A percentile compares a stretch with the other conserved stretches of the same genome.
phyloP scores from a whole-genome alignment of 2,329 filamentous ascomycete genomes.

The Colletotrichum simmondsii region DNA sequence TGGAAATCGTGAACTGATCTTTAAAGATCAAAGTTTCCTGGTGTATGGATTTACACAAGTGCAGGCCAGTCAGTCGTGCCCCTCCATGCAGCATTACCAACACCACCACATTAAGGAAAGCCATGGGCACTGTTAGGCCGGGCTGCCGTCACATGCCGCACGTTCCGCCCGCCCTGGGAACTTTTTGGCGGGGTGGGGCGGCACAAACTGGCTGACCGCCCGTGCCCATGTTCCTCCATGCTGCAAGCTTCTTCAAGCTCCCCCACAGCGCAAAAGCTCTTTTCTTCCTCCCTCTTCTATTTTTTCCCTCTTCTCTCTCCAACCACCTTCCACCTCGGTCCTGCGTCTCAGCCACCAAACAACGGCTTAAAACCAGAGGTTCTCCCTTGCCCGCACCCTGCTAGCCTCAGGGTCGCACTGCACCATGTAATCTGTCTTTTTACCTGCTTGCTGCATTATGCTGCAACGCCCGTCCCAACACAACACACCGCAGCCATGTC shows the following conservation, averaged over 20 bases:
- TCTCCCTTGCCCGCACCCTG: constrained; percentile 23
- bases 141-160: constrained; percentile 27
- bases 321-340: constrained; percentile 25
- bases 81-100: constrained; percentile 26
- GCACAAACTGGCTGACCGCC: constrained; percentile 29
- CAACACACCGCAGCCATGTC: constrained; percentile 48
- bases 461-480: constrained; percentile 22
- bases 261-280: constrained; percentile 26
- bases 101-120: background rate
- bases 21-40: constrained; percentile 21
- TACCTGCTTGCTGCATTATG: constrained; percentile 29
- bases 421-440: constrained; percentile 34
- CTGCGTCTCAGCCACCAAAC: constrained; percentile 30
- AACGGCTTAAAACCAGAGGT: constrained; percentile 7
- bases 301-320: constrained; percentile 27
- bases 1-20: background rate
- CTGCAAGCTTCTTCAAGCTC: constrained; percentile 32
- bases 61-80: background rate
- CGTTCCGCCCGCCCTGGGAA: background rate
- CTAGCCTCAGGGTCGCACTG: constrained; percentile 19
- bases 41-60: background rate
- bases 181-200: constrained; percentile 24
- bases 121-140: background rate
- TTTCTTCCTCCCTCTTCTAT: constrained; percentile 21
- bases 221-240: constrained; percentile 18